Conservation (phyloP, 1,284 basidiomycete species). For the Pyrrhoderma lamaoense region DNA sequence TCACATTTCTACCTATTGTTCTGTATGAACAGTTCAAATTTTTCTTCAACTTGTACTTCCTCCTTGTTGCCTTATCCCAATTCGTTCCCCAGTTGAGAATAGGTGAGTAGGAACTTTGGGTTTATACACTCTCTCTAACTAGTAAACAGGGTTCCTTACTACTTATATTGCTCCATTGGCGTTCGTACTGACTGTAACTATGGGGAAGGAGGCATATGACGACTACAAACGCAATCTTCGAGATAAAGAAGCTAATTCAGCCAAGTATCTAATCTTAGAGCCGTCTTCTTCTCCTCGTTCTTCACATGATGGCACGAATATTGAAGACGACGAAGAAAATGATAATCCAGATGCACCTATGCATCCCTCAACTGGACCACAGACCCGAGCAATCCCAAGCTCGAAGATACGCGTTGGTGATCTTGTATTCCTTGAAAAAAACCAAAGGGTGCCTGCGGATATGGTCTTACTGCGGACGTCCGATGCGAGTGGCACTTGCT, state of each 20-base stretch:
- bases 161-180: constrained; percentile 96
- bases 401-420: constrained; percentile 89
- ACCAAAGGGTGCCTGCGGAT: constrained; percentile 94
- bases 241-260: constrained; percentile 92
- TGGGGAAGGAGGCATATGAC: constrained; percentile 98
- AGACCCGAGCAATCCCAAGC: constrained; percentile 78
- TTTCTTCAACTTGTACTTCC: constrained; percentile 99
- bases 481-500: constrained; percentile 87
- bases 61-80: constrained; percentile 93
- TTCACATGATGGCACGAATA: constrained; percentile 27
- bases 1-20: constrained; percentile 93
- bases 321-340: constrained; percentile 20
- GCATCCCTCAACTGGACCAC: constrained; percentile 32
- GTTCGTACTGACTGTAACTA: constrained; percentile 91
- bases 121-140: no score
- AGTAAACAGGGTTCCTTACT: constrained; percentile 80
- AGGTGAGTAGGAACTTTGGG: constrained; percentile 52
- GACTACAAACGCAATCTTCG: constrained; percentile 91
- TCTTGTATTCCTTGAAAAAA: constrained; percentile 90
- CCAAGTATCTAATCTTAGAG: constrained; percentile 80
- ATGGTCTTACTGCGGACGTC: constrained; percentile 86
- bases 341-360: constrained; percentile 12
- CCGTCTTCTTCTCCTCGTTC: constrained; percentile 30
- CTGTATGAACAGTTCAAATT: constrained; percentile 99
- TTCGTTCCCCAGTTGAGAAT: constrained; percentile 96